Evolutionary conservation across 108 stramenopile genomes (phyloP).

Genomic region (Chaetoceros tenuissimus): DNA sequence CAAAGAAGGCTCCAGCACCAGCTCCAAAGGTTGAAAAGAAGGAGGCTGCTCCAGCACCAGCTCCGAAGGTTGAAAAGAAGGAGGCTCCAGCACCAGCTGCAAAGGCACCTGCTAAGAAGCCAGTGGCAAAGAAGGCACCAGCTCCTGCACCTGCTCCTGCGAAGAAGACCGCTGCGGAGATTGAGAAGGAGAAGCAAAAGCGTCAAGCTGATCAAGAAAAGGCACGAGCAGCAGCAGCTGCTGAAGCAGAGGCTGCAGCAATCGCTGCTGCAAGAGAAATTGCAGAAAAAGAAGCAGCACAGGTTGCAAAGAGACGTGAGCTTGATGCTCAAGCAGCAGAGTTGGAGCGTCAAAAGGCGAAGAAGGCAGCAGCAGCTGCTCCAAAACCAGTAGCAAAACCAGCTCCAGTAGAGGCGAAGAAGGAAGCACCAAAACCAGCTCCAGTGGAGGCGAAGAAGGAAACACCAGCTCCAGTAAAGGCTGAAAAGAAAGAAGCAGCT

Average conservation of each 20-base stretch:
- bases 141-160: background rate
- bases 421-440: conserved; percentile 10
- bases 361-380: conserved; percentile 24
- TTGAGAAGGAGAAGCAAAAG: conserved; percentile 21
- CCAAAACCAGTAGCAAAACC: conserved; percentile 14
- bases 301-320: conserved; percentile 46
- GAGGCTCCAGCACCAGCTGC: conserved; percentile 2
- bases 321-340: conserved; percentile 55
- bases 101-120: conserved; percentile 9
- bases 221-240: conserved; percentile 27
- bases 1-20: background rate
- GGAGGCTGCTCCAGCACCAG: conserved; percentile 16
- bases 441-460: conserved; percentile 8
- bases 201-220: conserved; percentile 32
- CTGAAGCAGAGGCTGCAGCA: conserved; percentile 51
- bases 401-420: conserved; percentile 9
- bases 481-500: conserved; percentile 8
- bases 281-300: conserved; percentile 48
- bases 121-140: conserved; percentile 8
- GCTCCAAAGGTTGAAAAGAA: conserved; percentile 9
- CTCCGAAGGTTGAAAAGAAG: conserved; percentile 13
- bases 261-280: conserved; percentile 50
- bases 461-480: too few species aligned
- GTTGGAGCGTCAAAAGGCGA: conserved; percentile 46
- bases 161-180: conserved; percentile 14